phyloP scores from a whole-genome alignment of 169 alveolate species.

The Plasmodium coatneyi region DNA sequence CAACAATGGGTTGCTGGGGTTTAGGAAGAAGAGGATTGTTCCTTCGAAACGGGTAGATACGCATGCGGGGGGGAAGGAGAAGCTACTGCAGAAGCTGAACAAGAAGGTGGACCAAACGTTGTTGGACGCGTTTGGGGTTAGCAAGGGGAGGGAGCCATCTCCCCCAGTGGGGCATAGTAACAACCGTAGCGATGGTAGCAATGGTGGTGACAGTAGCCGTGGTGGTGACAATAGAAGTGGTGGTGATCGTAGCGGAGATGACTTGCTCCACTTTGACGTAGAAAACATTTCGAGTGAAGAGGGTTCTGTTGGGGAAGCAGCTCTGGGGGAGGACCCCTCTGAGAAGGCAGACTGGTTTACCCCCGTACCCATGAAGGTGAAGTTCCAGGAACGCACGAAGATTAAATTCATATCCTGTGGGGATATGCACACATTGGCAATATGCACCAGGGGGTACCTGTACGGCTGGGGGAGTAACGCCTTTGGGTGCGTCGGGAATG shows the following conservation, averaged over 20 bases:
- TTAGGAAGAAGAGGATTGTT: conserved; percentile 23
- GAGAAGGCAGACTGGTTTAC: conserved; percentile 86
- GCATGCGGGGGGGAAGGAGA: neutral
- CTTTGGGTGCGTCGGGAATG: conserved; percentile 89
- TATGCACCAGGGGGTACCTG: conserved; percentile 81
- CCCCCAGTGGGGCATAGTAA: neutral
- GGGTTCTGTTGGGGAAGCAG: neutral
- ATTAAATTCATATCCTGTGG: conserved; percentile 87
- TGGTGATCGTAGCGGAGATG: neutral
- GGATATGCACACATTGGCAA: conserved; percentile 84
- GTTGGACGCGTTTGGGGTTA: conserved; percentile 26
- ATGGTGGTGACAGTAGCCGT: neutral
- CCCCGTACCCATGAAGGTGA: conserved; percentile 82
- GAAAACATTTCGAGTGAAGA: conserved; percentile 13
- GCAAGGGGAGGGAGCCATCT: neutral
- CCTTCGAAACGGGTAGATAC: neutral
- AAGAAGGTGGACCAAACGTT: neutral
- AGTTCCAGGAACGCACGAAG: conserved; percentile 77
- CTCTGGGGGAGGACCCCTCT: neutral
- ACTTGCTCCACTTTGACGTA: conserved; percentile 10
- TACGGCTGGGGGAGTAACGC: conserved; percentile 88
- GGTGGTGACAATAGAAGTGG: no score
- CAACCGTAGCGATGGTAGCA: neutral
- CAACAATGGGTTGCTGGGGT: conserved; percentile 85
- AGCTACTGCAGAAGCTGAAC: neutral